Base-by-base conservation (phyloP, 805 yeast genomes). In the Kluyveromyces aestuarii region DNA sequence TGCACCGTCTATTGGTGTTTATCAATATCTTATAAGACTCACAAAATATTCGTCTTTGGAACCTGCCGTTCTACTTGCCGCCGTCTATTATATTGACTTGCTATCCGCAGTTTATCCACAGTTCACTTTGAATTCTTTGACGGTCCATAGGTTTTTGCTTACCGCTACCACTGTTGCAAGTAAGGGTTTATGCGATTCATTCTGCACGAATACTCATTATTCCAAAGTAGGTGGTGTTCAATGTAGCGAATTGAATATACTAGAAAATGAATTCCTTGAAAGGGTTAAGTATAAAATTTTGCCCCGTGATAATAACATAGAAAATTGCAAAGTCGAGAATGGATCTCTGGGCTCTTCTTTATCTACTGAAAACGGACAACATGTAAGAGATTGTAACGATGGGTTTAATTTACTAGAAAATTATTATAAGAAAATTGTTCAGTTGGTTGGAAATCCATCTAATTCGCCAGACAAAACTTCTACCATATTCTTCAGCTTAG, bases 151-250 rank as follows among this genome's bases (percentile, higher is more conserved):
- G 50, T 93, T 89, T 59, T 67, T 91, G 47, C 72, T 91, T 39
- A 90, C 96, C 0, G 93, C 96, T 1, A 89, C 96, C 0, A 86
- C 95, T 51, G 80, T 91, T 2, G 95, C 93, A 0, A 82, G 91
- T 54, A 91, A 91, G 63, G 91, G 95, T 1, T 73, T 89, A 54
- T 89, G 96, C 66, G 99, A 91, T 68, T 84, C 90, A 25, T 91
- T 93, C 66, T 90, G 93, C 67, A 88, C 96, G 14, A 91, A 90
- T 66, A 77, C 83, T 41, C 96, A 93, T 65, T 91, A 93, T 60
- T 96, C 98, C 11, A 86, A 85, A 62, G 97, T 93, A 17, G 99
- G 99, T 2, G 98, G 99, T 51, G 84, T 89, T 5, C 87, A 87
- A 40, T 70, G 84, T 44, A 75, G 81, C 50, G 97, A 89, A 62